Conservation (phyloP, 495 filamentous ascomycete species). For the Tirmania nivea region DNA sequence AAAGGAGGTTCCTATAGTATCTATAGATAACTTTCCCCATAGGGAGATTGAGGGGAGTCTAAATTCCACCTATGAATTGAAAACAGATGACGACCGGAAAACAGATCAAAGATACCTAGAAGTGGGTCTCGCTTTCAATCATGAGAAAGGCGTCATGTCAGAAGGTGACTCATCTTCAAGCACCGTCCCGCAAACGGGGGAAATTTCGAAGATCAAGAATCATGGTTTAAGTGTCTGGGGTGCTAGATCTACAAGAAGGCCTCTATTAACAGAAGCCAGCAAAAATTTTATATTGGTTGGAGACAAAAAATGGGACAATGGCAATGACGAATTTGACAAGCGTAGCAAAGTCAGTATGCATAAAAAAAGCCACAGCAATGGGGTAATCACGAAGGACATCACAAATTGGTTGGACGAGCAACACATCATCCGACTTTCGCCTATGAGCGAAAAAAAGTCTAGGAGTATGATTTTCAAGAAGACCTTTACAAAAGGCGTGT, state of each 20-base stretch:
- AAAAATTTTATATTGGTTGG: not conserved
- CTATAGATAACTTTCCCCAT: no score
- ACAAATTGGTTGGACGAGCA: not conserved
- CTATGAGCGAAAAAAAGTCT: not conserved
- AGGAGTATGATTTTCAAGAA: constrained; percentile 16
- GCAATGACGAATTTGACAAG: not conserved
- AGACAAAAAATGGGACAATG: not conserved
- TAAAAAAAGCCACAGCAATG: not conserved
- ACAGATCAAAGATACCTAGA: no score
- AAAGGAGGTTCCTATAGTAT: no score
- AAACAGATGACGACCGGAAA: no score
- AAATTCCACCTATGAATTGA: no score
- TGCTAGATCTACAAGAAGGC: not conserved
- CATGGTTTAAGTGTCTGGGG: not conserved
- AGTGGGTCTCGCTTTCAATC: no score
- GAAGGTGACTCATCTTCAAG: no score
- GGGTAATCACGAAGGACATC: not conserved
- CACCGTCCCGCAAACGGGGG: not conserved
- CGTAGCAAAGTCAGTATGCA: not conserved
- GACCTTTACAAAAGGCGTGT: constrained; percentile 14
- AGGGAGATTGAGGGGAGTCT: no score
- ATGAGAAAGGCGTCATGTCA: no score
- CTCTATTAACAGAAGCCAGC: not conserved
- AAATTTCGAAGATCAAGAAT: not conserved
- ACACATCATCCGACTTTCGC: not conserved